These are phyloP conservation scores for Gautieria morchelliformis DNA, from an alignment of 768 basidiomycete species.

Conservation along the genomic window DNA sequence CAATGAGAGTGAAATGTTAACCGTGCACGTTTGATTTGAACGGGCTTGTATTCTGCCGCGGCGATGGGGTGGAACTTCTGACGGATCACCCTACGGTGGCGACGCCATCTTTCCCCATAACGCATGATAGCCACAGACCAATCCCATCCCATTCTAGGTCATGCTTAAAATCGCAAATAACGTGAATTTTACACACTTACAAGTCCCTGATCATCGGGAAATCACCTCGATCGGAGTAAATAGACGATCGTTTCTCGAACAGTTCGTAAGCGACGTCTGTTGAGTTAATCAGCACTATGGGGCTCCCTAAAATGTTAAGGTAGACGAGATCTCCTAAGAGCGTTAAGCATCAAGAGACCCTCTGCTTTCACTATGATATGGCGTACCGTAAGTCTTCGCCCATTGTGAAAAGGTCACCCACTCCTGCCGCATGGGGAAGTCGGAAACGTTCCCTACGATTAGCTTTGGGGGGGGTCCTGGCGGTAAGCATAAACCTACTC, in stretches of 20 bases:
- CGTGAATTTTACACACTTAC: not conserved
- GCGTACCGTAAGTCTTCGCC: conserved; percentile 41
- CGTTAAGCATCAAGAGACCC: not conserved
- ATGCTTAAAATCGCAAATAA: conserved; percentile 11
- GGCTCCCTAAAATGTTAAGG: not conserved
- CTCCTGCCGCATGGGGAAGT: conserved; percentile 14
- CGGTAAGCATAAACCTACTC: conserved; percentile 8
- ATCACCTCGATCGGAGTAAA: not conserved
- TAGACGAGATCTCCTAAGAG: not conserved
- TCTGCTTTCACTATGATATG: not conserved
- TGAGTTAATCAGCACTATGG: not conserved
- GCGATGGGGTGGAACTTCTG: conserved; percentile 38
- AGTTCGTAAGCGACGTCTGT: not conserved
- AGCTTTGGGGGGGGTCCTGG: conserved; percentile 17
- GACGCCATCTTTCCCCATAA: conserved; percentile 26
- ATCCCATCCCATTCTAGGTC: conserved; percentile 24
- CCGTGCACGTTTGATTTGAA: conserved; percentile 37
- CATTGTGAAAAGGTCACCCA: conserved; percentile 38
- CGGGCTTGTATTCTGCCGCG: conserved; percentile 32
- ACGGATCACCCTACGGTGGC: conserved; percentile 44
- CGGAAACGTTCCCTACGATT: conserved; percentile 15
- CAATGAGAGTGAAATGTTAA: not conserved
- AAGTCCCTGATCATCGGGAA: not conserved
- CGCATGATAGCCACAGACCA: conserved; percentile 44
- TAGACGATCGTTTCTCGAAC: not conserved